Percentiles rank a stretch among this genome's conserved stretches.
Evolutionary conservation across 352 stramenopile genomes (phyloP).

Genomic region (Phytophthora hybrid): DNA sequence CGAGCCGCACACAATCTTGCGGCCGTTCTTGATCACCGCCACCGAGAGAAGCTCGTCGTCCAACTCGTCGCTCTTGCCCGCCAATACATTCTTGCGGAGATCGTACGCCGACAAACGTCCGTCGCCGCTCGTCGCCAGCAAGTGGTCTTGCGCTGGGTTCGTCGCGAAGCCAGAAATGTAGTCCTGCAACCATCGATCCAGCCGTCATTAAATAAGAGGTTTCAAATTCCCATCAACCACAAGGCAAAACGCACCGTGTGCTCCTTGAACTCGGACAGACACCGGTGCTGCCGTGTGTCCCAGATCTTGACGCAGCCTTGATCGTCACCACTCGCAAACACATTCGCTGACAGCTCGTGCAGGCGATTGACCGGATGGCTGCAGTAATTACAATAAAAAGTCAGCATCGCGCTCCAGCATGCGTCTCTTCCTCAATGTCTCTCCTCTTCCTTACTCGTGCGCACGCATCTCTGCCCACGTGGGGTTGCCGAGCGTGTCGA

Average conservation of each 20-base stretch:
- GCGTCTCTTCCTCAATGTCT: not conserved
- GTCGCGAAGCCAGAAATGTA: slow-evolving; percentile 95
- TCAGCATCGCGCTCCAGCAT: slow-evolving; percentile 11
- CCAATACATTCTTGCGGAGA: slow-evolving; percentile 84
- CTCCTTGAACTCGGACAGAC: slow-evolving; percentile 92
- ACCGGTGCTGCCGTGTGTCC: slow-evolving; percentile 87
- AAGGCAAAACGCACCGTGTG: slow-evolving; percentile 69
- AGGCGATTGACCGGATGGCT: slow-evolving; percentile 79
- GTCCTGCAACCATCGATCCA: slow-evolving; percentile 56
- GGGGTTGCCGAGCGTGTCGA: slow-evolving; percentile 79
- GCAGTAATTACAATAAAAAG: slow-evolving; percentile 9
- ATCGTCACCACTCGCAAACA: slow-evolving; percentile 85
- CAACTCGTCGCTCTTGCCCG: slow-evolving; percentile 86
- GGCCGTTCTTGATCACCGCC: slow-evolving; percentile 88
- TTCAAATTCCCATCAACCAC: not conserved
- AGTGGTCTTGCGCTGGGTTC: slow-evolving; percentile 80
- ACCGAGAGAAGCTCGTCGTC: slow-evolving; percentile 84
- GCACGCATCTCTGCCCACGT: slow-evolving; percentile 85
- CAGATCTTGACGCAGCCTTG: slow-evolving; percentile 89
- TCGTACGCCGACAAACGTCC: slow-evolving; percentile 93
- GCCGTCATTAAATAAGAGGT: not conserved
- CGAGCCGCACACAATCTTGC: slow-evolving; percentile 95
- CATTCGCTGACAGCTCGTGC: slow-evolving; percentile 71
- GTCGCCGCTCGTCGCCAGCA: slow-evolving; percentile 93
- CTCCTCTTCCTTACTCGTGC: slow-evolving; percentile 62